Evolutionary conservation across 1,139 yeast genomes (phyloP), one percentile per base, ranked within the genome.

Genomic region (Taphrina communis): DNA sequence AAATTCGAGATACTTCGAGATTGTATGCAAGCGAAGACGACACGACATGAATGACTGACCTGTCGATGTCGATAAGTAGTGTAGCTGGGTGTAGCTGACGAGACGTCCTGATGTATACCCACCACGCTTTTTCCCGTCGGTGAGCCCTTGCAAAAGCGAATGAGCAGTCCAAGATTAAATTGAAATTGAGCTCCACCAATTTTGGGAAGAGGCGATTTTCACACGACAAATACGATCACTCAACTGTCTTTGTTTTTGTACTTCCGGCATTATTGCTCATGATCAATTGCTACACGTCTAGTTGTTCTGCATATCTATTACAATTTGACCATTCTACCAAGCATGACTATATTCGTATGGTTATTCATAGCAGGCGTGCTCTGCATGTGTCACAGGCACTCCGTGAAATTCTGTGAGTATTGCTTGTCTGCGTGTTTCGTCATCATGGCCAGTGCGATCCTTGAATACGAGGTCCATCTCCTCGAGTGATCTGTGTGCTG

Each of bases 401-500:
- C 55, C 55, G 36, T 39, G 42, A 25, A 52, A 21, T 4, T 55
- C 55, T 0, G 21, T 35, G 17, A 63, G 56, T 17, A 63, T 55
- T 6, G 67, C 36, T 48, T 39, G 53, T 21, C 67, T 46, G 11
- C 70, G 61, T 55, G 44, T 41, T 39, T 65, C 69, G 41, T 66
- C 70, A 25, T 51, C 44, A 36, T 55, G 48, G 35, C 69, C 70
- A 7, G 66, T 25, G 36, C 58, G 35, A 60, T 69, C 70, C 39
- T 53, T 58, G 56, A 85, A 85, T 39, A 85, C 78, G 68, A 80
- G 84, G 73, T 85, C 88, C 72, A 85, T 84, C 74, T 84, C 86
- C 76, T 85, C 88, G 74, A 85, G 80, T 19, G 86, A 83, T 74
- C 82, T 82, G 71, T 83, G 85, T 73, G 83, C 83, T 0, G 88